phyloP scores from a whole-genome alignment of 768 basidiomycete species.

The Tricholoma terreum region DNA sequence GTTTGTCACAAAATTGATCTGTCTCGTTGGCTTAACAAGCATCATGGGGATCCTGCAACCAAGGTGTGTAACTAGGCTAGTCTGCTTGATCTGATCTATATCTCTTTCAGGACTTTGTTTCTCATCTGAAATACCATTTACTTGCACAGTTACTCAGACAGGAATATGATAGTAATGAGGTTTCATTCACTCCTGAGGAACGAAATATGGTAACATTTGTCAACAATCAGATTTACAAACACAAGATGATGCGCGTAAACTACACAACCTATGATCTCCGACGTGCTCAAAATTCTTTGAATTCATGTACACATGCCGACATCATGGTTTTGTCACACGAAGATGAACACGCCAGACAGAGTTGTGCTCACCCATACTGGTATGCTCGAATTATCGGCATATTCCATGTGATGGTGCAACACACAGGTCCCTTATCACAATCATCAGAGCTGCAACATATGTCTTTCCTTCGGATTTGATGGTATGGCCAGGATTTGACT shows the following conservation, averaged over 20 bases:
- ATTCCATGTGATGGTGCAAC: slow-evolving; percentile 18
- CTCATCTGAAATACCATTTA: slow-evolving; percentile 27
- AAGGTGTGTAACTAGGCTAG: slow-evolving; percentile 15
- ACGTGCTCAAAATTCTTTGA: slow-evolving; percentile 4
- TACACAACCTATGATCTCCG: too few species aligned
- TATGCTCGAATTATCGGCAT: slow-evolving; percentile 12
- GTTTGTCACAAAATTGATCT: slow-evolving; percentile 7
- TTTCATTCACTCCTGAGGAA: slow-evolving; percentile 18
- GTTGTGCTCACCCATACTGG: slow-evolving; percentile 1
- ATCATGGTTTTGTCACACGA: slow-evolving; percentile 8
- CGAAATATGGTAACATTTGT: background rate
- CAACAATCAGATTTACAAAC: too few species aligned
- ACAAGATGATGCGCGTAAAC: too few species aligned
- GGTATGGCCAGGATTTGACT: too few species aligned
- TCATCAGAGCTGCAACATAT: too few species aligned
- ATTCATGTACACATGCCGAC: slow-evolving; percentile 4
- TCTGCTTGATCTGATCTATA: background rate
- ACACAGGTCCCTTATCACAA: background rate
- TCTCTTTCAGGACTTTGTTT: slow-evolving; percentile 27
- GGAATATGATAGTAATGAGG: slow-evolving; percentile 15
- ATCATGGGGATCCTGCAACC: slow-evolving; percentile 18
- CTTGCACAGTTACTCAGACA: slow-evolving; percentile 17
- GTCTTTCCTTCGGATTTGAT: too few species aligned
- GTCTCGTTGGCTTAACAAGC: slow-evolving; percentile 4
- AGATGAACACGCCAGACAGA: background rate